Evolutionary conservation across 1,139 yeast species (phyloP).

Genomic region (Pichia sp.): DNA sequence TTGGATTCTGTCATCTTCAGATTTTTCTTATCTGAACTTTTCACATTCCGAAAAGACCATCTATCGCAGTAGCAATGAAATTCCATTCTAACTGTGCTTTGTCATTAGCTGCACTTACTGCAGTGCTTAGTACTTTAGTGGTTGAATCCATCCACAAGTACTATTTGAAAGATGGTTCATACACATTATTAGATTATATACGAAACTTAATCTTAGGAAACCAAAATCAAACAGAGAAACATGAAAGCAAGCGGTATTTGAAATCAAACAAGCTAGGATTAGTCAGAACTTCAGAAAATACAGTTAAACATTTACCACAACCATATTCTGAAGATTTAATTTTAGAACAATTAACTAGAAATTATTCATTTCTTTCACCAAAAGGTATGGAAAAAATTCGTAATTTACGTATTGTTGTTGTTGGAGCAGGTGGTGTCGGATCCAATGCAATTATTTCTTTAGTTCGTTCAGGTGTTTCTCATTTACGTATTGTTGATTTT

Average conservation of each 20-base stretch:
- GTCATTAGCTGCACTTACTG: conserved; percentile 9
- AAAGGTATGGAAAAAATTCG: conserved; percentile 77
- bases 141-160: conserved; percentile 15
- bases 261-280: neutral
- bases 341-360: conserved; percentile 86
- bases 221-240: neutral
- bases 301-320: conserved; percentile 12
- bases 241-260: neutral
- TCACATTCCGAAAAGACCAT: no score
- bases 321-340: conserved; percentile 64
- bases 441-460: conserved; percentile 95
- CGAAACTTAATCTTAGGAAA: conserved; percentile 3
- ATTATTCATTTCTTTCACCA: conserved; percentile 83
- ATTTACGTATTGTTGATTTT: conserved; percentile 77
- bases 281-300: conserved; percentile 15
- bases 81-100: neutral
- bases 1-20: neutral
- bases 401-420: conserved; percentile 70
- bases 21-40: neutral
- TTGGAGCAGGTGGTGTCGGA: conserved; percentile 99
- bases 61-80: conserved; percentile 2
- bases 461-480: conserved; percentile 81
- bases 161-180: conserved; percentile 7
- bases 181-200: conserved; percentile 12
- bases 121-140: conserved; percentile 11